Percentiles rank a stretch among this genome's conserved stretches.
phyloP scores from a whole-genome alignment of 2,329 filamentous ascomycete genomes.

The Chaetomium globosum region DNA sequence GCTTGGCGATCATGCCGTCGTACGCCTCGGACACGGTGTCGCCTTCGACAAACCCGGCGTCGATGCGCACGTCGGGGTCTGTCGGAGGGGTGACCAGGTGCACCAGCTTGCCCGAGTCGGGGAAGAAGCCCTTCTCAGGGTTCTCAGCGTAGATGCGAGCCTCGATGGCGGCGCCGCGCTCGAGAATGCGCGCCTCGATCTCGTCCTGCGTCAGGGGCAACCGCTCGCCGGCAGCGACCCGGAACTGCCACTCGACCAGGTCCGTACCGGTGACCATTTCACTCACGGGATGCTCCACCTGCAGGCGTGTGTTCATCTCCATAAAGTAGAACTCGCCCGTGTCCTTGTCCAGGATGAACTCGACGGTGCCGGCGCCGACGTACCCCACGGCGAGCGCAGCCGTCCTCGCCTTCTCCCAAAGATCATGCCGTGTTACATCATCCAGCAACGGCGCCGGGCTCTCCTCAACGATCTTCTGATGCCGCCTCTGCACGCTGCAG shows the following conservation, averaged over 20 bases:
- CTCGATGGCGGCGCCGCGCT: slow-evolving; percentile 86
- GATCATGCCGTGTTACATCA: slow-evolving; percentile 59
- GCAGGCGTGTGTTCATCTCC: slow-evolving; percentile 84
- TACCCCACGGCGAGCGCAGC: slow-evolving; percentile 78
- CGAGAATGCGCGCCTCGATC: slow-evolving; percentile 74
- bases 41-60: slow-evolving; percentile 88
- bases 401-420: slow-evolving; percentile 68
- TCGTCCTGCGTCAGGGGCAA: slow-evolving; percentile 59
- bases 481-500: slow-evolving; percentile 81
- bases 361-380: slow-evolving; percentile 84
- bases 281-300: slow-evolving; percentile 95
- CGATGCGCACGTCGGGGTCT: slow-evolving; percentile 78
- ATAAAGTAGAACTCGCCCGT: slow-evolving; percentile 80
- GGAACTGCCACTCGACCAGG: slow-evolving; percentile 95
- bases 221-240: slow-evolving; percentile 64
- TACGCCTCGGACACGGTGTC: slow-evolving; percentile 94
- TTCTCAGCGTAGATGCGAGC: slow-evolving; percentile 96
- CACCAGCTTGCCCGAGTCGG: slow-evolving; percentile 85
- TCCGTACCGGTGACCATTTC: slow-evolving; percentile 69
- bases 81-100: slow-evolving; percentile 75
- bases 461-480: slow-evolving; percentile 91
- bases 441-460: slow-evolving; percentile 74
- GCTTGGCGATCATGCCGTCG: slow-evolving; percentile 98
- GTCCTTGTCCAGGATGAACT: slow-evolving; percentile 86
- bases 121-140: slow-evolving; percentile 87